Evolutionary conservation across 768 basidiomycete genomes (phyloP).

Genomic region (Tulasnella sp.): DNA sequence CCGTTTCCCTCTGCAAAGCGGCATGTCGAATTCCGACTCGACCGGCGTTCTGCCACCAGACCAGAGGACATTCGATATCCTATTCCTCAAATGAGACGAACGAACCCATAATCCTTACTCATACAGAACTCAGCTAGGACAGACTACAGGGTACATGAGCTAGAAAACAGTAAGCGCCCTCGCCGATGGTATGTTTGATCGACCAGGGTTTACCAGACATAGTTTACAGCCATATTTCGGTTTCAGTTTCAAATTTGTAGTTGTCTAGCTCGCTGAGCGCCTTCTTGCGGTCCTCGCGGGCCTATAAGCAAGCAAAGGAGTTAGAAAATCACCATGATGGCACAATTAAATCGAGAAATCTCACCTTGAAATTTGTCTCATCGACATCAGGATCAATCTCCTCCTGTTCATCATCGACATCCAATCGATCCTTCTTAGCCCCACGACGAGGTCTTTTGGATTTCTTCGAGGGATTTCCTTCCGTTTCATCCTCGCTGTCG

Average conservation of each 20-base stretch:
- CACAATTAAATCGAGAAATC: neutral
- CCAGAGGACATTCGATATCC: neutral
- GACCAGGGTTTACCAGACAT: neutral
- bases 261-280: neutral
- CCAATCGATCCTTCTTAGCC: neutral
- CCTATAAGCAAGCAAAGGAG: neutral
- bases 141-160: neutral
- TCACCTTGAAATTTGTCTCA: neutral
- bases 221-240: neutral
- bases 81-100: neutral
- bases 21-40: neutral
- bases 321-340: neutral
- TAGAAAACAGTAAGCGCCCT: neutral
- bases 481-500: neutral
- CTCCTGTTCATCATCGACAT: neutral
- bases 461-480: neutral
- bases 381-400: neutral
- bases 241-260: neutral
- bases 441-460: neutral
- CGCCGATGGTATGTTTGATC: neutral
- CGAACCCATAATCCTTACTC: neutral
- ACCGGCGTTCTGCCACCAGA: neutral
- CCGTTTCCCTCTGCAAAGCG: neutral
- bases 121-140: neutral
- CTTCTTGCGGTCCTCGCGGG: neutral